A percentile compares a stretch with the other conserved stretches of the same genome.
Conservation (phyloP, 2,329 filamentous ascomycete genomes). For the Aspergillus sclerotialis region DNA sequence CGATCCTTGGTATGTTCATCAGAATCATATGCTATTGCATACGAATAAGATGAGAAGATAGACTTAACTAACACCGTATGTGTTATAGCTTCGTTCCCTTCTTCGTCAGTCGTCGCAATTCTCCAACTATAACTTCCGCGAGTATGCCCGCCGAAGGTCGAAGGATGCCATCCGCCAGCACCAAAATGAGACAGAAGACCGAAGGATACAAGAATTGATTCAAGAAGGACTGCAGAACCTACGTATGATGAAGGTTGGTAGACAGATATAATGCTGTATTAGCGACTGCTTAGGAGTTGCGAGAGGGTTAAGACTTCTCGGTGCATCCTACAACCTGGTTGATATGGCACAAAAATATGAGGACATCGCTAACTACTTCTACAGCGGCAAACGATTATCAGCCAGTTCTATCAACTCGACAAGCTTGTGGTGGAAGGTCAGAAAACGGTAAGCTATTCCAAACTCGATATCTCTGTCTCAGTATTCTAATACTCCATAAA, state of each 20-base stretch:
- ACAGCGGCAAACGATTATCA: constrained; percentile 90
- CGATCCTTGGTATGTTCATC: constrained; percentile 37
- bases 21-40: not conserved
- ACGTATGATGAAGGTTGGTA: constrained; percentile 78
- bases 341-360: not conserved
- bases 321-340: not conserved
- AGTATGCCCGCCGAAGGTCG: constrained; percentile 88
- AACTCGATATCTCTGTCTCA: constrained; percentile 1
- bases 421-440: constrained; percentile 86
- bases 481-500: constrained; percentile 5
- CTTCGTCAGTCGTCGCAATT: constrained; percentile 82
- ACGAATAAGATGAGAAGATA: not conserved
- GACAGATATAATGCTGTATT: not conserved
- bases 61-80: constrained; percentile 1
- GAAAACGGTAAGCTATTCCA: constrained; percentile 57
- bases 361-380: constrained; percentile 26
- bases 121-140: constrained; percentile 92
- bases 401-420: constrained; percentile 90
- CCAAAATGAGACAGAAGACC: constrained; percentile 62
- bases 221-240: constrained; percentile 83
- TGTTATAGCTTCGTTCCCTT: constrained; percentile 75
- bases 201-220: constrained; percentile 77
- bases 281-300: not conserved
- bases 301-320: not conserved
- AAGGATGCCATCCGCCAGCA: constrained; percentile 85